These are phyloP conservation scores for Tricholoma flavovirens DNA, from an alignment of 768 basidiomycete species.

Conservation along the genomic window DNA sequence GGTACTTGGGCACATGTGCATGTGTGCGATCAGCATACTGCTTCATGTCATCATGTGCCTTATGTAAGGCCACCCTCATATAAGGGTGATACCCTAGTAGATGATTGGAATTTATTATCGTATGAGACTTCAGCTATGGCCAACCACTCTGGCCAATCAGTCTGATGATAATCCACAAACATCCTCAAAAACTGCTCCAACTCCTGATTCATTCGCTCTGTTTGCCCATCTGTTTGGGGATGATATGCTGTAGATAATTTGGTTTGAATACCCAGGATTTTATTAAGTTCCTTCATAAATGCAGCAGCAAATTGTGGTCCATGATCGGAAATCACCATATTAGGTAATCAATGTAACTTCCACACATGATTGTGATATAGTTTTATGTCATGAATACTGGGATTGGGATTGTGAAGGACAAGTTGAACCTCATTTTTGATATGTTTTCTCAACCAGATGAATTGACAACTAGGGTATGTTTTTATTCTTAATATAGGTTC, in stretches of 20 bases:
- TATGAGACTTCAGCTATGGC: conserved; percentile 23
- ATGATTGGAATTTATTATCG: conserved; percentile 19
- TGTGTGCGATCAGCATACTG: conserved; percentile 6
- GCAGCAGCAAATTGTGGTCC: conserved; percentile 18
- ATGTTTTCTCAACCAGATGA: too few relatives aligned
- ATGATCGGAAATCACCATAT: conserved; percentile 12
- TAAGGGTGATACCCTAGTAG: conserved; percentile 23
- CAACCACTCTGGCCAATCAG: conserved; percentile 24
- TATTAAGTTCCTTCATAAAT: conserved; percentile 16
- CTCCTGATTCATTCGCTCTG: conserved; percentile 20
- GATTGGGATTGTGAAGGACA: too few relatives aligned
- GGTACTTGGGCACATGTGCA: not conserved
- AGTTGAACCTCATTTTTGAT: too few relatives aligned
- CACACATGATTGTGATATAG: too few relatives aligned
- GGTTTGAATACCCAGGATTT: conserved; percentile 14
- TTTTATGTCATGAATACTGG: too few relatives aligned
- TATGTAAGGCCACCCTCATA: conserved; percentile 6
- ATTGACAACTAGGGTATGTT: too few relatives aligned
- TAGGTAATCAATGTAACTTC: conserved; percentile 16
- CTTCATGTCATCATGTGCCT: conserved; percentile 15
- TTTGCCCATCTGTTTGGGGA: conserved; percentile 21
- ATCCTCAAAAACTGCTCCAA: conserved; percentile 22
- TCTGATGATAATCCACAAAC: conserved; percentile 19
- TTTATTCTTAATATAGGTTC: too few relatives aligned
- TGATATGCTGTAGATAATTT: conserved; percentile 30